Evolutionary conservation across 306 rosid species (phyloP).

Genomic region (Ammopiptanthus mongolicus): DNA sequence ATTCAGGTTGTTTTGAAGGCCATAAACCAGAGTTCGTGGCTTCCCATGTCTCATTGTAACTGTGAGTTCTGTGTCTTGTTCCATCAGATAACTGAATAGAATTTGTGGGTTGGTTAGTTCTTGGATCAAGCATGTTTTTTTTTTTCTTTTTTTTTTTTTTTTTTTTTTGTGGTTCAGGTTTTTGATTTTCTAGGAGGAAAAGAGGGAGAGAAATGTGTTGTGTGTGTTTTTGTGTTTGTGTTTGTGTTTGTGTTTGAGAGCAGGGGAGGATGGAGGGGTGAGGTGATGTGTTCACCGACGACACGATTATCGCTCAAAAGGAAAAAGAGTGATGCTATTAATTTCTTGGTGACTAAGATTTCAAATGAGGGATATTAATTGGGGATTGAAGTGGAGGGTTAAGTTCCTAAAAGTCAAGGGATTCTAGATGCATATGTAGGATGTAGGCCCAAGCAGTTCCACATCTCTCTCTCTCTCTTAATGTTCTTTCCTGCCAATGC

Average conservation of each 20-base stretch:
- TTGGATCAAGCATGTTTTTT: constrained; percentile 42
- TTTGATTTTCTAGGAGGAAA: background rate
- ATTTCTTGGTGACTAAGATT: constrained; percentile 29
- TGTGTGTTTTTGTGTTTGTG: background rate
- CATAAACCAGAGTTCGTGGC: constrained; percentile 29
- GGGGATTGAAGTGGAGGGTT: background rate
- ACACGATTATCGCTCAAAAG: background rate
- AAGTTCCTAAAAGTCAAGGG: constrained; percentile 44
- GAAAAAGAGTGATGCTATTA: background rate
- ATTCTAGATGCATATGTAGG: constrained; percentile 28
- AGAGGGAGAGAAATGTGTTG: background rate
- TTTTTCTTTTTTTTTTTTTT: background rate
- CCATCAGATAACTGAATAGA: constrained; percentile 26
- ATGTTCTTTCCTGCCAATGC: background rate
- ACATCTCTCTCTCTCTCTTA: background rate
- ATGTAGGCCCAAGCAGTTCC: constrained; percentile 9
- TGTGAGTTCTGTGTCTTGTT: constrained; percentile 1
- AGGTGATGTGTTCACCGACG: constrained; percentile 31
- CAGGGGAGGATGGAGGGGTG: constrained; percentile 7
- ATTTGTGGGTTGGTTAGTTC: constrained; percentile 21
- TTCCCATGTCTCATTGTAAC: constrained; percentile 19
- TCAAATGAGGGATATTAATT: background rate
- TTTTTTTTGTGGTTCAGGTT: background rate
- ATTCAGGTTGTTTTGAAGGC: constrained; percentile 28
- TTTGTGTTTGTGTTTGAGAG: constrained; percentile 1